Percentiles rank a stretch among this genome's conserved stretches.
Conservation (phyloP, 1,139 yeast genomes). For the Hemisphaericaspora lyxosophila region DNA sequence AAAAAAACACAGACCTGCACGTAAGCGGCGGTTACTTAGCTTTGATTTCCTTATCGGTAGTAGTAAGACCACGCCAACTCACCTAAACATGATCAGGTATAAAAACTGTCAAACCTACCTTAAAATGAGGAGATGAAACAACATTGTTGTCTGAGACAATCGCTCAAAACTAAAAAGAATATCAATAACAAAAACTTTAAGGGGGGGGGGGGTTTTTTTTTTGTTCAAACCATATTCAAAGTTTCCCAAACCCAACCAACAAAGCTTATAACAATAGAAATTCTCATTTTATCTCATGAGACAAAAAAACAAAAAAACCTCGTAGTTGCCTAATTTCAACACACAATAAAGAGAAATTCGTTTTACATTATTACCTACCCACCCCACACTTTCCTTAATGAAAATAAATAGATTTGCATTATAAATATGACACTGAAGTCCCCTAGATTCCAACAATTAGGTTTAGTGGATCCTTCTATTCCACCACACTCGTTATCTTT, state of each 20-base stretch:
- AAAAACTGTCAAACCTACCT: too few relatives aligned
- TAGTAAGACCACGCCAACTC: too few relatives aligned
- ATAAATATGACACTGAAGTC: background rate
- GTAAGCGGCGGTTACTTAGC: too few relatives aligned
- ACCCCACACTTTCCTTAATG: constrained; percentile 3
- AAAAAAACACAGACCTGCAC: too few relatives aligned
- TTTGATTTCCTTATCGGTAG: too few relatives aligned
- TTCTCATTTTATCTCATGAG: background rate
- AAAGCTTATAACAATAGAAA: background rate
- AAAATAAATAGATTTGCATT: background rate
- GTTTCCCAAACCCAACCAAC: background rate
- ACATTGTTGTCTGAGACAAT: too few relatives aligned
- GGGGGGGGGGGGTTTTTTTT: too few relatives aligned
- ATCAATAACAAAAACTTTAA: too few relatives aligned
- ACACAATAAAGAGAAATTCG: background rate
- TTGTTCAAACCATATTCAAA: background rate
- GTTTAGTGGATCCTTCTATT: background rate
- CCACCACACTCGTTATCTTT: constrained; percentile 1
- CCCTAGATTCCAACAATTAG: background rate
- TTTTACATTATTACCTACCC: background rate
- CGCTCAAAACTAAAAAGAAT: too few relatives aligned
- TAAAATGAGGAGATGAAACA: too few relatives aligned
- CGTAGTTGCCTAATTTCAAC: background rate
- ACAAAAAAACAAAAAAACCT: background rate
- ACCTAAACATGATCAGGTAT: too few relatives aligned